These are phyloP conservation scores for Paecilomyces fulvus DNA, from an alignment of 2,329 filamentous ascomycete genomes.

Conservation along the genomic window DNA sequence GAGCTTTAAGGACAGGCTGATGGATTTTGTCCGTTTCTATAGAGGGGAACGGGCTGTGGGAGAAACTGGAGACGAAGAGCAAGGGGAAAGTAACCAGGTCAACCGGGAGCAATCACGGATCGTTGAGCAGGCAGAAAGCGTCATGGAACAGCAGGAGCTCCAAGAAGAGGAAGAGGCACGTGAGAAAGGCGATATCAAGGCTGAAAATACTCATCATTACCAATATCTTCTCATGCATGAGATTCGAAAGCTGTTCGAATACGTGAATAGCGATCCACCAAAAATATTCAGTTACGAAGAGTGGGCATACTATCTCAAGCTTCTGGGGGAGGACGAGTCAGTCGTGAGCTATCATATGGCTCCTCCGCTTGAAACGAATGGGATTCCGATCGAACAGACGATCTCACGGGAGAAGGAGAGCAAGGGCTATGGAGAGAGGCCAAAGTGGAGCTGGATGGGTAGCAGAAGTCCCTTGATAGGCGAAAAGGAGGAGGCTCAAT, in stretches of 20 bases:
- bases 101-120: slow-evolving; percentile 2
- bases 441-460: slow-evolving; percentile 34
- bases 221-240: slow-evolving; percentile 32
- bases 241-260: slow-evolving; percentile 30
- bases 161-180: slow-evolving; percentile 33
- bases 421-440: slow-evolving; percentile 4
- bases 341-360: slow-evolving; percentile 26
- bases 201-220: slow-evolving; percentile 44
- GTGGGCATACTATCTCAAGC: slow-evolving; percentile 43
- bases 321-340: slow-evolving; percentile 39
- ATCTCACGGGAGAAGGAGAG: not conserved
- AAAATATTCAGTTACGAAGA: slow-evolving; percentile 34
- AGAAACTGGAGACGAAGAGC: slow-evolving; percentile 7
- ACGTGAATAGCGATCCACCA: slow-evolving; percentile 21
- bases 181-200: slow-evolving; percentile 33
- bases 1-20: slow-evolving; percentile 22
- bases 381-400: slow-evolving; percentile 2
- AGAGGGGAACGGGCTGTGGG: slow-evolving; percentile 10
- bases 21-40: slow-evolving; percentile 14
- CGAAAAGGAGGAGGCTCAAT: slow-evolving; percentile 35
- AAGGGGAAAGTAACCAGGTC: slow-evolving; percentile 6
- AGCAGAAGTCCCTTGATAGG: slow-evolving; percentile 30
- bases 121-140: slow-evolving; percentile 20
- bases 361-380: not conserved
- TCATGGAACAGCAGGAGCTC: slow-evolving; percentile 36